Evolutionary conservation across 371 early-diverging fungal species (phyloP), one percentile per base, ranked within the genome.

Genomic region (Nematocida ironsii): DNA sequence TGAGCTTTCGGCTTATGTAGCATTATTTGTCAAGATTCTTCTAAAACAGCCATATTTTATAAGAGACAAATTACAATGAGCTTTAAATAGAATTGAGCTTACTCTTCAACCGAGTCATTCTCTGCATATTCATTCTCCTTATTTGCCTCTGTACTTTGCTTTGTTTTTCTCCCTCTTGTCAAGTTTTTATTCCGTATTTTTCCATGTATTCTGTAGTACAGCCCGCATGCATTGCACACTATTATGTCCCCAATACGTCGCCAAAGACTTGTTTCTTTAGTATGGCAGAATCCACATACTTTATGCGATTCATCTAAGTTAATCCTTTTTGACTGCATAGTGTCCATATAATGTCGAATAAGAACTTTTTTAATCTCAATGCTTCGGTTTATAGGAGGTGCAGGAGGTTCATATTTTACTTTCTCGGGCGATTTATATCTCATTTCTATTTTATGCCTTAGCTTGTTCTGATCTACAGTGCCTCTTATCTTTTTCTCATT

Each of bases 211-310:
- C 84, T 84, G 58, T 81, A 84, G 70, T 87, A 87, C 25, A 87
- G 83, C 39, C 87, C 87, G 64, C 87, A 87, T 11, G 87, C 87
- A 82, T 87, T 87, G 72, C 87, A 87, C 13, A 87, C 73, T 44
- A 73, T 47, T 42, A 72, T 60, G 4, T 83, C 83, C 56, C 84
- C 83, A 3, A 78, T 58, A 54, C 86, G 66, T 52, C 87, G 68
- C 87, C 87, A 87, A 16, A 85, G 62, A 44, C 84, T 74, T 33
- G 87, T 87, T 27, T 80, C 67, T 6, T 50, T 82, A 16, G 84
- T 85, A n/a, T 72, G 62, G 73, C 85, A 85, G 61, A 84, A 71
- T 7, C 73, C 82, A 67, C 87, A 87, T 44, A 60, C 55, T 9
- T 73, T 70, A 39, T 71, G 39, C 16, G 68, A 25, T 42, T 82